Conservation (phyloP, 768 basidiomycete species). For the Tubosaeta sp. region DNA sequence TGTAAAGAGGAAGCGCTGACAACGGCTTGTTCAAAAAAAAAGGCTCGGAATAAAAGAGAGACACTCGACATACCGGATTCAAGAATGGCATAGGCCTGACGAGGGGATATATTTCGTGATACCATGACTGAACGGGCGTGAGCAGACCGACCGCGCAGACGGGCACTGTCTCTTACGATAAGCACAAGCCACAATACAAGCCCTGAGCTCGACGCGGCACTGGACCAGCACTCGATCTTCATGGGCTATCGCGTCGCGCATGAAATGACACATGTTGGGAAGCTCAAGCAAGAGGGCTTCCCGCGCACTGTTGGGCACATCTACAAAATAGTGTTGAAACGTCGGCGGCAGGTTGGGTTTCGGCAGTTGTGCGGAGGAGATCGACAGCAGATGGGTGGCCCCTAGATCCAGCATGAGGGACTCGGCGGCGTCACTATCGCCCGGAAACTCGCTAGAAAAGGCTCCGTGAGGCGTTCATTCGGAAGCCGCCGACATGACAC, state of each 20-base stretch:
- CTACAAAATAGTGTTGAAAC: conserved; percentile 40
- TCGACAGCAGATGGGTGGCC: conserved; percentile 50
- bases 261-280: conserved; percentile 42
- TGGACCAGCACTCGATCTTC: conserved; percentile 52
- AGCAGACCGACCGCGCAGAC: background rate
- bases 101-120: conserved; percentile 33
- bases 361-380: conserved; percentile 48
- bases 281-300: conserved; percentile 44
- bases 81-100: conserved; percentile 38
- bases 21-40: too few relatives aligned
- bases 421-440: conserved; percentile 46
- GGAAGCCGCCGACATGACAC: background rate
- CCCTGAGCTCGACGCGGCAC: conserved; percentile 49
- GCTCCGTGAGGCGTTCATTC: background rate
- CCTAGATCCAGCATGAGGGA: conserved; percentile 48
- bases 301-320: conserved; percentile 36
- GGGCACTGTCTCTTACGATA: conserved; percentile 38
- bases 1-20: conserved; percentile 53
- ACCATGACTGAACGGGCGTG: conserved; percentile 42
- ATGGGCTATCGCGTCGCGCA: conserved; percentile 37
- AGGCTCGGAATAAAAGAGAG: background rate
- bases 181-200: conserved; percentile 50
- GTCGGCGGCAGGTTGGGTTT: conserved; percentile 27
- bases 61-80: conserved; percentile 36
- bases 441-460: conserved; percentile 49